Evolutionary conservation across 352 stramenopile genomes (phyloP), one percentile per base, ranked within the genome.

Genomic region (Phytophthora megakarya): DNA sequence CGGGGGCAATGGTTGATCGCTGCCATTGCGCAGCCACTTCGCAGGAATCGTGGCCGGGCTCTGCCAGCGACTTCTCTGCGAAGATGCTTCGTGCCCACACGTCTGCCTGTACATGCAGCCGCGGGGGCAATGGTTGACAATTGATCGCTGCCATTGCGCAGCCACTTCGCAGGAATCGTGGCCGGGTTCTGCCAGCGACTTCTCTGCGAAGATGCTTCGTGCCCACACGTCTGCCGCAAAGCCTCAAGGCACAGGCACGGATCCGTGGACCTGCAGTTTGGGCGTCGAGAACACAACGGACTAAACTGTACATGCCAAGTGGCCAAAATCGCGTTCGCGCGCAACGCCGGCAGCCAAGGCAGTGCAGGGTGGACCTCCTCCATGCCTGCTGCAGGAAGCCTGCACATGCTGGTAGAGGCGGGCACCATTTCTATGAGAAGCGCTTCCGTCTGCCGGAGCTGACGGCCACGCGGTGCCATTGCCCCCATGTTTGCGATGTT

Each of bases 271-370:
- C 33, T 55, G 25, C 59, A 62, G 35, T 51, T 57, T 56, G 25
- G 35, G 46, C 38, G 21, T 51, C 62, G 55, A 70, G 28, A 19
- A 38, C 40, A 66, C 62, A 66, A 70, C 62, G 3, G 13, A 12
- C 33, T 16, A 70, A 62, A 71, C 56, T 58, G 40, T 48, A n/a
- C n/a, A 67, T 38, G 23, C 47, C 45, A 37, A 52, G 19, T 38
- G 37, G 53, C 35, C 12, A 37, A 59, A 70, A 65, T 65, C 13
- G 25, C 54, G 40, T 70, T 70, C 55, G 62, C 54, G 55, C 30
- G 30, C 30, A n/a, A n/a, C n/a, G n/a, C n/a, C n/a, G n/a, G n/a
- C n/a, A n/a, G 18, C 18, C 9, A 16, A 12, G 25, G 38, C 38
- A 35, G 28, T 19, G 39, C 26, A 51, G 25, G 51, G 43, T 19